Evolutionary conservation across 2,329 filamentous ascomycete species (phyloP).

Genomic region (Colletotrichum eremochloae): DNA sequence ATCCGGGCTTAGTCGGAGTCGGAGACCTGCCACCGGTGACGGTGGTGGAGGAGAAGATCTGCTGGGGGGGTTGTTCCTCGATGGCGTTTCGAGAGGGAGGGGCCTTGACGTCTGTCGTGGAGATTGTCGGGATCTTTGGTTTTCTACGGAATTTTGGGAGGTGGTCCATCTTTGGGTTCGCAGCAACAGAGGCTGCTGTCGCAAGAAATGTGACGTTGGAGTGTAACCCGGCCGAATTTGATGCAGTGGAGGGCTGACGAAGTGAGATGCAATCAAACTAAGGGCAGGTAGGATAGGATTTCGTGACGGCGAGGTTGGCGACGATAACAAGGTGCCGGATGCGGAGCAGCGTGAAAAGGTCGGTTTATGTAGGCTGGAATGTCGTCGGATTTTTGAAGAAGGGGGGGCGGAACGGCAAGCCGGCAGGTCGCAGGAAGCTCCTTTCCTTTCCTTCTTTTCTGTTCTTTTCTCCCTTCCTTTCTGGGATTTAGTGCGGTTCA

Average conservation of each 20-base stretch:
- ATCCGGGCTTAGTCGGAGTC: constrained; percentile 44
- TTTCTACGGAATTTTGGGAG: constrained; percentile 59
- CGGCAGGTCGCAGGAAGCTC: constrained; percentile 31
- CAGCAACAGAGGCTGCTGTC: not conserved
- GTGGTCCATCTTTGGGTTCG: constrained; percentile 54
- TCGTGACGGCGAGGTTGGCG: not conserved
- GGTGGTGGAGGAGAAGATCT: constrained; percentile 44
- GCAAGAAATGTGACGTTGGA: not conserved
- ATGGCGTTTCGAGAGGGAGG: constrained; percentile 41
- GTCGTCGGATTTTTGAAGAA: constrained; percentile 35
- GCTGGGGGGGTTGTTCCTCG: constrained; percentile 44
- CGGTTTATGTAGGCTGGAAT: constrained; percentile 36
- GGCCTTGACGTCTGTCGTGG: constrained; percentile 53
- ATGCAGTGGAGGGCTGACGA: not conserved
- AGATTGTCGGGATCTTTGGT: constrained; percentile 59
- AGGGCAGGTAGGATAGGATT: not conserved
- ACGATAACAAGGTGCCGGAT: constrained; percentile 3
- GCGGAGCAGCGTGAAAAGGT: constrained; percentile 20
- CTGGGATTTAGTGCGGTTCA: constrained; percentile 24
- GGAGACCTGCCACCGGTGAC: constrained; percentile 31
- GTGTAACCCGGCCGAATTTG: not conserved
- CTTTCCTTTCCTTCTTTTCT: constrained; percentile 37
- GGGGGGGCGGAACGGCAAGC: not conserved
- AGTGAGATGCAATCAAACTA: not conserved
- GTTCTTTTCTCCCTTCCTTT: constrained; percentile 35